Conservation (phyloP, 805 yeast species). For the Starmerella scarabaei region DNA sequence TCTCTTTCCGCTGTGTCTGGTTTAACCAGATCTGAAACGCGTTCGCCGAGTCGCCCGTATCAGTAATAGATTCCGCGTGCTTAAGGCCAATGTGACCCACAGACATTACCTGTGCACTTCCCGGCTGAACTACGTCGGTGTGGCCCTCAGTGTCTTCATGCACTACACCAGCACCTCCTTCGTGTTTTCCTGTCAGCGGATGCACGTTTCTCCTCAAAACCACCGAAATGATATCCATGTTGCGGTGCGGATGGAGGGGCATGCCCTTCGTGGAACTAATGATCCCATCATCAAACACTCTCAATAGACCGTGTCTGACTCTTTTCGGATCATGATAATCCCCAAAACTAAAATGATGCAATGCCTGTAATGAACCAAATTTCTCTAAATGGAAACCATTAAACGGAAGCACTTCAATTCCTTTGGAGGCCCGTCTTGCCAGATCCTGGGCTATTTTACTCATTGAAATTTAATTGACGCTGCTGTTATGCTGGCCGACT, state of each 20-base stretch:
- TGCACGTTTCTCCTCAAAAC: neutral
- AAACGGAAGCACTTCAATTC: neutral
- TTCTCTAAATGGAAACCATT: neutral
- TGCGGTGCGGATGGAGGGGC: slow-evolving; percentile 8
- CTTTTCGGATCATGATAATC: slow-evolving; percentile 2
- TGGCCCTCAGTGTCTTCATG: slow-evolving; percentile 4
- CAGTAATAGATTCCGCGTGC: slow-evolving; percentile 4
- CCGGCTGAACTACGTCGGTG: slow-evolving; percentile 4
- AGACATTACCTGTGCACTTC: slow-evolving; percentile 7
- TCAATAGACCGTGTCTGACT: slow-evolving; percentile 4
- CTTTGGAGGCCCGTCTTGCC: neutral
- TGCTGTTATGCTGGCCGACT: too few relatives aligned
- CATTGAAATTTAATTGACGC: neutral
- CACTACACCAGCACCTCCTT: slow-evolving; percentile 5
- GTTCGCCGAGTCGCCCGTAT: slow-evolving; percentile 1
- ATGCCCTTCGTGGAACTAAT: neutral
- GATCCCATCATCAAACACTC: slow-evolving; percentile 8
- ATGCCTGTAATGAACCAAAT: neutral
- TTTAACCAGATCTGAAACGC: slow-evolving; percentile 10
- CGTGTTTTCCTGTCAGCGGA: slow-evolving; percentile 2
- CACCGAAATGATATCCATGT: slow-evolving; percentile 4
- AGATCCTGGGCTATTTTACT: neutral
- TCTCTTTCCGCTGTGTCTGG: neutral
- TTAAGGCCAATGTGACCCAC: slow-evolving; percentile 3
- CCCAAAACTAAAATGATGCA: slow-evolving; percentile 7